Evolutionary conservation across 768 basidiomycete species (phyloP), one percentile per base, ranked within the genome.

Genomic region (Cyclocybe aegerita): DNA sequence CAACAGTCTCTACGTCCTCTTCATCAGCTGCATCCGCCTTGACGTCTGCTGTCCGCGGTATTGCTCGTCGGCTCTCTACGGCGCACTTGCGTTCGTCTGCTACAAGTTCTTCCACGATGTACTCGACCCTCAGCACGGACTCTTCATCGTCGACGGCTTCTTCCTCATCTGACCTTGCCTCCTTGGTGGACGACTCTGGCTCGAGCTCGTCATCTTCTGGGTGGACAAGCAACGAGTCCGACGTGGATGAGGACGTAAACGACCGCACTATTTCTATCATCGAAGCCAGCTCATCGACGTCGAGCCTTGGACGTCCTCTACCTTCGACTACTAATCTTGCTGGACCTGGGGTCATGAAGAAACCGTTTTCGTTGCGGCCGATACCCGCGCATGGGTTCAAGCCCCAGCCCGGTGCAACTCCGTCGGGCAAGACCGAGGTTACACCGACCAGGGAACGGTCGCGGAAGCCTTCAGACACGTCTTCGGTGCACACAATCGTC

Each of bases 121-220:
- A 70, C 59, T 73, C 70, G 33, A 73, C 71, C 37, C 44, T 71
- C 40, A 79, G 73, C 56, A 67, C 68, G 29, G 75, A 74, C 40
- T 72, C 73, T 9, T 49, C 63, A 7, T 56, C 62, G 2, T 61
- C 62, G 12, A 59, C 55, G 34, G 56, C 62, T 29, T 60, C 62
- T 1, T 63, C 60, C 9, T 55, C 68, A 16, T 85, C 85, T 2
- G 86, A 86, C 44, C 71, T 83, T 60, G 80, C 76, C 49, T 85
- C 82, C 23, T 67, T 86, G 40, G 77, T 78, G n/a, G 83, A 86
- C 52, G 82, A 86, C 55, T 78, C 74, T 15, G 79, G 77, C 23
- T 84, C 82, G 9, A 82, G 81, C 9, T 81, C 78, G 36, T 84
- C 80, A 3, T 79, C 78, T 42, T 79, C 78, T 50, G 78, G 74